Base-by-base conservation (phyloP, 345 rosid species). In the Salix suchowensis region DNA sequence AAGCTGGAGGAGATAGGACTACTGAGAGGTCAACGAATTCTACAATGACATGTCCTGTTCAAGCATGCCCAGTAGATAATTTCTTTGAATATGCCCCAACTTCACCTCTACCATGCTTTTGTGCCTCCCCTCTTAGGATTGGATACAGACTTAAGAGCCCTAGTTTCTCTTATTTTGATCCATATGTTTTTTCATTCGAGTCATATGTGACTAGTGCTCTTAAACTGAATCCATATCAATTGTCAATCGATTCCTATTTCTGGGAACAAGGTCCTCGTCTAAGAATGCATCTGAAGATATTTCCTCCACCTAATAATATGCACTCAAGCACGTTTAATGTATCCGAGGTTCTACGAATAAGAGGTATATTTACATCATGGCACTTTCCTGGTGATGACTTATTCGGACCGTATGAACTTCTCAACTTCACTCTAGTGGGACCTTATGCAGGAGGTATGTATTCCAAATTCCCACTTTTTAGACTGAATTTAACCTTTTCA, bases 121-220 rank as follows among this genome's bases (percentile, higher is more conserved):
- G 98, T 78, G 92, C 97, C 36, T 79, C 92, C 16, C 98, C 98
- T 81, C 87, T 92, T 36, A 91, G 89, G 82, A 83, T 94, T 67
- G 97, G 88, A 73, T 92, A 90, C 77, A 92, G 93, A 73, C 92
- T 94, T 65, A 94, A 94, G 79, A 92, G 98, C 80, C 98, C 98
- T 24, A 90, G 97, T 80, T 88, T 94, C 87, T 86, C 88, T 54
- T 85, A 86, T 85, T 92, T 92, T 72, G 85, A 85, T 82, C 95
- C 97, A 64, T 88, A 87, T 74, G 58, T 28, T 48, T 13, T 13
- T 72, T 68, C 71, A 48, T 93, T 92, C 73, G 89, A 80, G 70
- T 70, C 16, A 26, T 89, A 95, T 85, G 37, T 95, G 67, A 54
- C 94, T 21, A 19, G 62, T 60, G 75, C 82, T 79, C 92, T 95